Percentiles rank a stretch among this genome's conserved stretches.
These are phyloP conservation scores for Chlorella sp. DNA, from an alignment of 139 green algal genomes.

Conservation along the genomic window DNA sequence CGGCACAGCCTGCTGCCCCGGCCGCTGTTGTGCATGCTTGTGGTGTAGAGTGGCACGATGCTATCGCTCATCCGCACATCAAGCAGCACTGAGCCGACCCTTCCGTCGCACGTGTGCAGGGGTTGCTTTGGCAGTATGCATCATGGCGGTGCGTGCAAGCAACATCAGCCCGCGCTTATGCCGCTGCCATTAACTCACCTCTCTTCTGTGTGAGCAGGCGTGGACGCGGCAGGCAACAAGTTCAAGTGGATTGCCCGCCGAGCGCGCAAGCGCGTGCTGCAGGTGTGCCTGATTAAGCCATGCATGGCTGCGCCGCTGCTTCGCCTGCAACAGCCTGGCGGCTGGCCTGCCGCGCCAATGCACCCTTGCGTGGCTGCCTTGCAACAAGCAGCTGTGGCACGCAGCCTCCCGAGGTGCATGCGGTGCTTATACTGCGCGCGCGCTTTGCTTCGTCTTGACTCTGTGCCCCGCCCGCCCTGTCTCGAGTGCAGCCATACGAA, in stretches of 20 bases:
- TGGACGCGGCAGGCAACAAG: not conserved
- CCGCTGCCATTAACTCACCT: no score
- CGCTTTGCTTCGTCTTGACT: not conserved
- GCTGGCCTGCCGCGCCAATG: not conserved
- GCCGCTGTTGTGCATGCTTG: no score
- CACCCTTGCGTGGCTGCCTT: no score
- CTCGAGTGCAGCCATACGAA: not conserved
- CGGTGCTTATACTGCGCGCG: not conserved
- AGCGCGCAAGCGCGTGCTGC: constrained; percentile 1
- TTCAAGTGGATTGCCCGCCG: constrained; percentile 1
- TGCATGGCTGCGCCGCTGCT: not conserved
- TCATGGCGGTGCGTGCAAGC: no score
- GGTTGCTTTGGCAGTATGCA: no score
- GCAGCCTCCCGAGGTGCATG: not conserved
- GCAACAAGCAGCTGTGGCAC: not conserved
- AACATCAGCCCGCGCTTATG: no score
- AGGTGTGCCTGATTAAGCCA: not conserved
- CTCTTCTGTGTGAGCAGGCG: no score
- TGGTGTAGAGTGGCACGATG: no score
- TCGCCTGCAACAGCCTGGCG: not conserved
- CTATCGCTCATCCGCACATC: no score
- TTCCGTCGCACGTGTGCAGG: no score
- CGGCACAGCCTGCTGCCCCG: no score
- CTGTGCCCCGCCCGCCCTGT: not conserved
- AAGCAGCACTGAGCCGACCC: no score